phyloP scores from a whole-genome alignment of 768 basidiomycete species.

The Lentinula aciculospora region DNA sequence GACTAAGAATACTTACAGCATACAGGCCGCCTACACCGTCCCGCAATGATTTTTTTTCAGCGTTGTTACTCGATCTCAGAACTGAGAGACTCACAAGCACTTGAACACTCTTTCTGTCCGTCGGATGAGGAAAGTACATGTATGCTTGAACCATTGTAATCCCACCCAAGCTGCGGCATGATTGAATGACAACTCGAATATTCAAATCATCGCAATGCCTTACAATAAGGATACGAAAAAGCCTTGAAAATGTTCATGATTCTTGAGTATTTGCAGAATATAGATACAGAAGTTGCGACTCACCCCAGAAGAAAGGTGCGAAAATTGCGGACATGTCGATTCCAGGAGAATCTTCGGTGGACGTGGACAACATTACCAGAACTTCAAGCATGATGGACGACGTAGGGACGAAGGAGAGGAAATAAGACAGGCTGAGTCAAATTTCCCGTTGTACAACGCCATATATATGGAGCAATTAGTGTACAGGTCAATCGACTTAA shows the following conservation, averaged over 20 bases:
- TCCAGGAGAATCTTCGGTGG: neutral
- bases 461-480: neutral
- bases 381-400: neutral
- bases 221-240: constrained; percentile 4
- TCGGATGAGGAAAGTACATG: constrained; percentile 27
- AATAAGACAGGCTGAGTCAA: neutral
- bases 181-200: neutral
- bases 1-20: constrained; percentile 11
- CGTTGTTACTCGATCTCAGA: neutral
- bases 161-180: constrained; percentile 25
- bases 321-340: constrained; percentile 6
- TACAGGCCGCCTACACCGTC: constrained; percentile 10
- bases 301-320: constrained; percentile 5
- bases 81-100: constrained; percentile 19
- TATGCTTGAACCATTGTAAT: constrained; percentile 37
- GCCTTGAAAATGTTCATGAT: neutral
- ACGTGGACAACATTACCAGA: neutral
- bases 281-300: neutral
- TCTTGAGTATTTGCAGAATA: neutral
- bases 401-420: neutral
- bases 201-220: neutral
- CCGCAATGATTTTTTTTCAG: neutral
- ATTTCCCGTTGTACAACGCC: neutral
- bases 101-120: constrained; percentile 23
- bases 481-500: neutral